These are phyloP conservation scores for Phascolomyces articulosus DNA, from an alignment of 371 early-diverging fungal species.

Conservation along the genomic window DNA sequence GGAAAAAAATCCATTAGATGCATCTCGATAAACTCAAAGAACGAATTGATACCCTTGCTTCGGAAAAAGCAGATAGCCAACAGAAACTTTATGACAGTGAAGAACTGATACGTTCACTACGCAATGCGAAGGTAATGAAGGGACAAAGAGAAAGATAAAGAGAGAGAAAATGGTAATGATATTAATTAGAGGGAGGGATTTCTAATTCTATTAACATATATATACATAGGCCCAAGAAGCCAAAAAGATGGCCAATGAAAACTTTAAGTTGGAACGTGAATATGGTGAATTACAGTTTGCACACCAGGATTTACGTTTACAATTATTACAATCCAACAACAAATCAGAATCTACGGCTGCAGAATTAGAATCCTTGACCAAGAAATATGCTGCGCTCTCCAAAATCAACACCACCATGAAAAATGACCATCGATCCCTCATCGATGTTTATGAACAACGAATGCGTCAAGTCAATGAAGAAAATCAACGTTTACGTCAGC, in stretches of 20 bases:
- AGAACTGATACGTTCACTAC: not conserved
- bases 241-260: not conserved
- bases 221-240: not conserved
- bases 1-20: no score
- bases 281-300: not conserved
- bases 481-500: not conserved
- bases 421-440: not conserved
- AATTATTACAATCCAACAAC: not conserved
- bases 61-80: not conserved
- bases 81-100: not conserved
- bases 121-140: not conserved
- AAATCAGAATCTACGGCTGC: not conserved
- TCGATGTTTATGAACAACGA: not conserved
- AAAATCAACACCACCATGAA: not conserved
- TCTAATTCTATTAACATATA: not conserved
- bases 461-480: not conserved
- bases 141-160: not conserved
- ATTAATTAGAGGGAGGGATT: no score
- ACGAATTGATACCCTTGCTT: not conserved
- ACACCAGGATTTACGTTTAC: not conserved
- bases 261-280: not conserved
- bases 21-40: not conserved
- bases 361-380: not conserved
- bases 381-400: not conserved
- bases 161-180: not conserved